A percentile compares a stretch with the other conserved stretches of the same genome.
Evolutionary conservation across 2,329 filamentous ascomycete species (phyloP).

Genomic region (Pseudocercospora eumusae): DNA sequence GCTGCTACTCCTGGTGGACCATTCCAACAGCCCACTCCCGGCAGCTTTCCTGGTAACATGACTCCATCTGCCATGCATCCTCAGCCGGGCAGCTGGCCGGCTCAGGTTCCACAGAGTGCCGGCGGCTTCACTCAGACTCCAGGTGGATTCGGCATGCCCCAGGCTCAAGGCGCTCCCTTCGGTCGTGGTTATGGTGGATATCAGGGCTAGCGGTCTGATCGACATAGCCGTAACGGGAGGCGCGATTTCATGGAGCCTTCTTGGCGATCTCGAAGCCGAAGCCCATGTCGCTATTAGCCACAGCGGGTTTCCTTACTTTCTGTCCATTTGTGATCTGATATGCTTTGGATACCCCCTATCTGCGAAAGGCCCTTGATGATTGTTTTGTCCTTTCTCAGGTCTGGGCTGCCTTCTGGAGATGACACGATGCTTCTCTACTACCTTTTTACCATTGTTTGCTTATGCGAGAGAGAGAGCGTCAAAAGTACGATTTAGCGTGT

Average conservation of each 20-base stretch:
- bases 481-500: slow-evolving; percentile 16
- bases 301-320: slow-evolving; percentile 3
- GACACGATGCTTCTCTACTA: slow-evolving; percentile 10
- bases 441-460: slow-evolving; percentile 3
- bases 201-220: slow-evolving; percentile 51
- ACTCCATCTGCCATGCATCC: slow-evolving; percentile 33
- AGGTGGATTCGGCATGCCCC: slow-evolving; percentile 52
- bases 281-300: slow-evolving; percentile 1
- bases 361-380: slow-evolving; percentile 5
- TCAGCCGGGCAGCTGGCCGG: slow-evolving; percentile 47
- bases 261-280: slow-evolving; percentile 7
- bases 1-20: slow-evolving; percentile 57
- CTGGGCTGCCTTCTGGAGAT: slow-evolving; percentile 7
- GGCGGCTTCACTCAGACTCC: slow-evolving; percentile 71
- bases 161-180: slow-evolving; percentile 43
- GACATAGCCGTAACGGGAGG: background rate
- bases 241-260: background rate
- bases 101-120: slow-evolving; percentile 61
- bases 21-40: slow-evolving; percentile 64
- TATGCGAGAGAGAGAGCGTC: slow-evolving; percentile 4
- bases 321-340: slow-evolving; percentile 8
- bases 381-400: slow-evolving; percentile 3
- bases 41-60: slow-evolving; percentile 59
- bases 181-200: slow-evolving; percentile 62
- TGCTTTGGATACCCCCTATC: slow-evolving; percentile 14